Conservation (phyloP, 495 filamentous ascomycete genomes). For the Hypoxylon subgilvum region DNA sequence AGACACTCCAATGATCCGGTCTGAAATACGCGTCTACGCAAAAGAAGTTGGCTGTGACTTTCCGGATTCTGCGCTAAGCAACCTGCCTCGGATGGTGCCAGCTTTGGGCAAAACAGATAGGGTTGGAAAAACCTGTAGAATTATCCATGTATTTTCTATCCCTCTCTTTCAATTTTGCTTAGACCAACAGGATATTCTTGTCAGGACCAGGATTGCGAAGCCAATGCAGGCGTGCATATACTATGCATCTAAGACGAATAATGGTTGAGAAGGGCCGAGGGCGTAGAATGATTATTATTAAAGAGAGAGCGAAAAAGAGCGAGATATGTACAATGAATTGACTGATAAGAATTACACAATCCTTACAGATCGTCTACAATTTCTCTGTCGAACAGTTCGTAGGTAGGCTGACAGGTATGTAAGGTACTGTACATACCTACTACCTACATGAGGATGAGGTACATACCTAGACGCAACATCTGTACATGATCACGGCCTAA, state of each 20-base stretch:
- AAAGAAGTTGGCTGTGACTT: constrained; percentile 28
- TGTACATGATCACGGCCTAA: too few relatives aligned
- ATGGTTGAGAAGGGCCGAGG: constrained; percentile 35
- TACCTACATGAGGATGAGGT: too few relatives aligned
- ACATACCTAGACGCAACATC: too few relatives aligned
- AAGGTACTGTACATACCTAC: not conserved
- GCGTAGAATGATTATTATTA: constrained; percentile 6
- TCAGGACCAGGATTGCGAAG: constrained; percentile 16
- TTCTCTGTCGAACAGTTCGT: constrained; percentile 4
- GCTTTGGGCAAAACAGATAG: constrained; percentile 7
- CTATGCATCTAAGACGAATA: constrained; percentile 24
- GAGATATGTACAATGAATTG: too few relatives aligned
- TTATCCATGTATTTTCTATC: not conserved
- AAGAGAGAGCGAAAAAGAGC: constrained; percentile 3
- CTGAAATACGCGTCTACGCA: constrained; percentile 17
- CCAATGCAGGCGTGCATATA: constrained; percentile 29
- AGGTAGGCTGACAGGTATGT: constrained; percentile 1
- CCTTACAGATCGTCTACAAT: too few relatives aligned
- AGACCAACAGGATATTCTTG: constrained; percentile 1
- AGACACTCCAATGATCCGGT: constrained; percentile 21
- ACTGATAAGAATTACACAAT: constrained; percentile 34
- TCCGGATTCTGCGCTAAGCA: constrained; percentile 21
- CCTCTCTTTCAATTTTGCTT: not conserved
- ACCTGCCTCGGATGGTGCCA: constrained; percentile 11
- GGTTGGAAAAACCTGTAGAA: not conserved